phyloP scores from a whole-genome alignment of 2,329 filamentous ascomycete species.

The Ceratocystis harringtonii region DNA sequence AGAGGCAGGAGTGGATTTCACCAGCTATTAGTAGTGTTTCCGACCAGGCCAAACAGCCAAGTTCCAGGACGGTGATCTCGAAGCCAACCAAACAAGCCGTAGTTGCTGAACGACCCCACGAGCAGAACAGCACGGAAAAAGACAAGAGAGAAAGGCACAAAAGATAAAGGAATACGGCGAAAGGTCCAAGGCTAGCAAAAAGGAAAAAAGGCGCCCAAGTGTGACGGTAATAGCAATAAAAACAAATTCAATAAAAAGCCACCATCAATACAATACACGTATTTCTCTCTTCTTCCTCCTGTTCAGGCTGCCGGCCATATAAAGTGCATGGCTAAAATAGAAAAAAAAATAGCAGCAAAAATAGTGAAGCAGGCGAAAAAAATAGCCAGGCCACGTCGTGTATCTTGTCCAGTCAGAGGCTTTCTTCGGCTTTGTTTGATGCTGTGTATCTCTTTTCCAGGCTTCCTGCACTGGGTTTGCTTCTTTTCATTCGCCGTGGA shows the following conservation, averaged over 20 bases:
- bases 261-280: neutral
- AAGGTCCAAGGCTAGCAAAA: neutral
- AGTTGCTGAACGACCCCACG: neutral
- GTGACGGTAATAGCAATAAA: neutral
- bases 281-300: neutral
- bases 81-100: neutral
- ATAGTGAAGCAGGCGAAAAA: neutral
- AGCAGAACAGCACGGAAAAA: neutral
- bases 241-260: neutral
- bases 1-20: no score
- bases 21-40: no score
- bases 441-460: neutral
- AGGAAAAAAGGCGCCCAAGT: constrained; percentile 1
- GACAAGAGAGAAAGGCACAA: neutral
- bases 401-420: neutral
- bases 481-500: neutral
- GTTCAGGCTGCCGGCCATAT: neutral
- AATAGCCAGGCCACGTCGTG: neutral
- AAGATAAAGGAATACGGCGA: neutral
- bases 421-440: neutral
- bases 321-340: neutral
- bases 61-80: neutral
- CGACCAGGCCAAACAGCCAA: neutral
- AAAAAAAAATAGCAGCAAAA: no score
- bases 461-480: neutral